Evolutionary conservation across 139 green algal genomes (phyloP).

Genomic region (Chlamydomonas eustigma): DNA sequence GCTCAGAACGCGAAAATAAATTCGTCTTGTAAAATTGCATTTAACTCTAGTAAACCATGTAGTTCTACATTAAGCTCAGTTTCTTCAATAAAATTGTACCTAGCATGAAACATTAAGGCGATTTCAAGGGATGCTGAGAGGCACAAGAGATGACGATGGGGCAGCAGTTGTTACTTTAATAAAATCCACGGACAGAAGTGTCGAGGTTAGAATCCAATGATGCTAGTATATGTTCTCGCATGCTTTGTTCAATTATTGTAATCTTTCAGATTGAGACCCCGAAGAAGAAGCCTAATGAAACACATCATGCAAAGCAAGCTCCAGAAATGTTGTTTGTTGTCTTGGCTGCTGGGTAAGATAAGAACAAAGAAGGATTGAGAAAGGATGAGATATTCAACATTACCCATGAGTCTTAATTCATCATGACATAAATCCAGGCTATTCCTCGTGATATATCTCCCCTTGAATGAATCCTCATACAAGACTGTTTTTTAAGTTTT

Average conservation of each 20-base stretch:
- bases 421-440: too few species aligned
- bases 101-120: background rate
- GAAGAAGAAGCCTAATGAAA: background rate
- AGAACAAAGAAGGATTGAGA: too few species aligned
- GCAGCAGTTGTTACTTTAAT: background rate
- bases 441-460: too few species aligned
- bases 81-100: background rate
- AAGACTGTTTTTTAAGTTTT: too few species aligned
- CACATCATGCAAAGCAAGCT: background rate
- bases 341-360: constrained; percentile 8
- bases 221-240: background rate
- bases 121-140: background rate
- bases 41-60: too few species aligned
- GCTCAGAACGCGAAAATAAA: too few species aligned
- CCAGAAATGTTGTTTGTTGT: constrained; percentile 8
- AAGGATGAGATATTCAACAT: too few species aligned
- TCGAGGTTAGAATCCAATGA: background rate
- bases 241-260: background rate
- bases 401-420: too few species aligned
- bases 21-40: too few species aligned
- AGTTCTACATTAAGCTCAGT: too few species aligned
- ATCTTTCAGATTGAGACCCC: background rate
- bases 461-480: too few species aligned
- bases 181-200: background rate
- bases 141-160: background rate